Conservation (phyloP, 768 basidiomycete species). For the Termitomyces sp. region DNA sequence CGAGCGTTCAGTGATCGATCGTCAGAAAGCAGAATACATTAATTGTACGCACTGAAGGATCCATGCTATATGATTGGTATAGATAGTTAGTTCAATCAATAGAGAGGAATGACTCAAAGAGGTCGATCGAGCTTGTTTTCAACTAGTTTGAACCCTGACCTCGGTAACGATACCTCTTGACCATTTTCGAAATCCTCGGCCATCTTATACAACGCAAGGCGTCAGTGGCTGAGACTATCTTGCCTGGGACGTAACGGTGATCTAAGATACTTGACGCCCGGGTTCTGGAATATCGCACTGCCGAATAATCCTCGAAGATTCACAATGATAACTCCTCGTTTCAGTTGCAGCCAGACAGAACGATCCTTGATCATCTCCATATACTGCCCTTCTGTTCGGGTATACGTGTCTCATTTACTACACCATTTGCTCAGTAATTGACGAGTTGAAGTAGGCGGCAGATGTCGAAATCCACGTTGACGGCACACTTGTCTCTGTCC, state of each 20-base stretch:
- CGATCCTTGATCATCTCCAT: slow-evolving; percentile 49
- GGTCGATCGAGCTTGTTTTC: not conserved
- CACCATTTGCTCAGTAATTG: slow-evolving; percentile 7
- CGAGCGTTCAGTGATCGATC: not conserved
- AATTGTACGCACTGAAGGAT: slow-evolving; percentile 37
- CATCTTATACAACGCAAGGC: not conserved
- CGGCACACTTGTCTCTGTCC: slow-evolving; percentile 60
- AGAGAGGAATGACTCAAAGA: not conserved
- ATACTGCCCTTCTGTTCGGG: slow-evolving; percentile 70
- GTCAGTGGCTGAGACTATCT: not conserved
- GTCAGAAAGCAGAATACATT: not conserved
- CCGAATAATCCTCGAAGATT: not conserved
- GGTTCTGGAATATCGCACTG: not conserved
- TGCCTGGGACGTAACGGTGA: not conserved
- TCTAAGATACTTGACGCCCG: not conserved
- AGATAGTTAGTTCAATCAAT: not conserved
- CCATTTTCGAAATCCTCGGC: not conserved
- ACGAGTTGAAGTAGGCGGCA: slow-evolving; percentile 53
- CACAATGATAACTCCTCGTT: slow-evolving; percentile 73
- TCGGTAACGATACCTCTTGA: not conserved
- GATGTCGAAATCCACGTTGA: slow-evolving; percentile 79
- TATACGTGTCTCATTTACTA: slow-evolving; percentile 25
- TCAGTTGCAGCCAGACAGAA: slow-evolving; percentile 61
- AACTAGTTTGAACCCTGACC: not conserved
- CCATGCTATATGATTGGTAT: slow-evolving; percentile 23